Percentiles rank a stretch among this genome's conserved stretches.
Conservation (phyloP, 441 rosid species). For the Eruca vesicaria region DNA sequence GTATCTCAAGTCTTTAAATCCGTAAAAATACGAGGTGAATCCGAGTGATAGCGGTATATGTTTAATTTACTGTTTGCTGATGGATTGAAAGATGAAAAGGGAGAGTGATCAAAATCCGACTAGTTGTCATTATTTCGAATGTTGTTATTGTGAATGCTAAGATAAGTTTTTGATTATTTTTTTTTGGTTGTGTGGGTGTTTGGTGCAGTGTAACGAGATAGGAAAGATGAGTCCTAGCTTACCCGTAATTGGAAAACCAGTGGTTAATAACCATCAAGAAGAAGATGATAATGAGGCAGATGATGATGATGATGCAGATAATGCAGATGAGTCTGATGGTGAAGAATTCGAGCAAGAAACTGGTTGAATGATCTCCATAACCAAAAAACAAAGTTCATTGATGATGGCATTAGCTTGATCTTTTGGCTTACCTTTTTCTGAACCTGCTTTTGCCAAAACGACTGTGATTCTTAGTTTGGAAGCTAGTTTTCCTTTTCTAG, state of each 20-base stretch:
- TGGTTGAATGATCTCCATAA: slow-evolving; percentile 33
- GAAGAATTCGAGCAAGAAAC: slow-evolving; percentile 97
- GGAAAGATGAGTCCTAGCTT: slow-evolving; percentile 61
- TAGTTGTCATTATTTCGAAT: no score
- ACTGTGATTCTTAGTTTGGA: not conserved
- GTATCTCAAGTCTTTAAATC: not conserved
- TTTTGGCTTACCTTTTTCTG: not conserved
- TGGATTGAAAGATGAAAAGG: not conserved
- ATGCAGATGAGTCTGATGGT: slow-evolving; percentile 89
- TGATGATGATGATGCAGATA: slow-evolving; percentile 67
- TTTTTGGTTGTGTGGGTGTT: not conserved
- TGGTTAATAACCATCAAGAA: slow-evolving; percentile 64
- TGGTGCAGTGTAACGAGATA: slow-evolving; percentile 75
- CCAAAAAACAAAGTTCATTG: not conserved
- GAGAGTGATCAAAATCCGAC: no score
- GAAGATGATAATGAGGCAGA: slow-evolving; percentile 76
- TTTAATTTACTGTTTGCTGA: no score
- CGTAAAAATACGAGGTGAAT: no score
- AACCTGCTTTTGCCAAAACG: not conserved
- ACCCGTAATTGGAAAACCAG: slow-evolving; percentile 72
- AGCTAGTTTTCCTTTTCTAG: not conserved
- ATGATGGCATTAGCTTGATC: not conserved
- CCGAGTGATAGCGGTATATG: no score
- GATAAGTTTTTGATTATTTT: no score
- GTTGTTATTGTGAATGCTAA: no score